Base-by-base conservation (phyloP, 2,329 filamentous ascomycete genomes). In the Ophiostoma perfectum region DNA sequence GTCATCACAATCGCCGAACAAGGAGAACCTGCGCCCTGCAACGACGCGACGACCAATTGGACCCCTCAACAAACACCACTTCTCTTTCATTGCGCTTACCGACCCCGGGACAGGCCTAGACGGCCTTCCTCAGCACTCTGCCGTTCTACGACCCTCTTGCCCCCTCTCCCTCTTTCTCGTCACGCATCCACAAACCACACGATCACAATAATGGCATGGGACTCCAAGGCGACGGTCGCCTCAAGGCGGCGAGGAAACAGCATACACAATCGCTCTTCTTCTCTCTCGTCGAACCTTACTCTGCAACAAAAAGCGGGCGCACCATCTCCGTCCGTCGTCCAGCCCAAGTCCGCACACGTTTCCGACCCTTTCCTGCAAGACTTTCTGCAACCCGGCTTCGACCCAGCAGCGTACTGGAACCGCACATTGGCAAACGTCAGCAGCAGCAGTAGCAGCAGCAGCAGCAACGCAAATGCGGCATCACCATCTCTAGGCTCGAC, bases 361-460 rank as follows among this genome's bases (percentile, higher is more conserved):
- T 80, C 89, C 70, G 92, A 96, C 75, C 84, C 88, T 12, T 86
- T 87, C 67, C 84, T 96, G 3, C 86, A 86, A 68, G 88, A 90
- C 68, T 97, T 97, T 77, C 83, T 94, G 49, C 82, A 87, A 65
- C 83, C 89, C 5, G 97, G 85, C 62, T 98, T 98, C 78, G 92
- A 97, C 77, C 85, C 93, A 4, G 90, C 90, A 72, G 87, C 90
- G 64, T 97, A 93, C 77, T 87, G 98, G 74, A 98, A 98, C 78
- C 81, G 87, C 70, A 85, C 86, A 0, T 82, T 98, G 0, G 91
- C 93, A 4, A 81, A 89, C 1, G 27, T 85, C 74, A 42, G 36
- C 14, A 58, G 18, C 11, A 60, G 0, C 4, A 41, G 66, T n/a
- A 36, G 39, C 16, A 44, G 16, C 60, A 64, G 12, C 8, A 58